A percentile compares a stretch with the other conserved stretches of the same genome.
Evolutionary conservation across 768 basidiomycete species (phyloP).

Genomic region (Mycena pura): DNA sequence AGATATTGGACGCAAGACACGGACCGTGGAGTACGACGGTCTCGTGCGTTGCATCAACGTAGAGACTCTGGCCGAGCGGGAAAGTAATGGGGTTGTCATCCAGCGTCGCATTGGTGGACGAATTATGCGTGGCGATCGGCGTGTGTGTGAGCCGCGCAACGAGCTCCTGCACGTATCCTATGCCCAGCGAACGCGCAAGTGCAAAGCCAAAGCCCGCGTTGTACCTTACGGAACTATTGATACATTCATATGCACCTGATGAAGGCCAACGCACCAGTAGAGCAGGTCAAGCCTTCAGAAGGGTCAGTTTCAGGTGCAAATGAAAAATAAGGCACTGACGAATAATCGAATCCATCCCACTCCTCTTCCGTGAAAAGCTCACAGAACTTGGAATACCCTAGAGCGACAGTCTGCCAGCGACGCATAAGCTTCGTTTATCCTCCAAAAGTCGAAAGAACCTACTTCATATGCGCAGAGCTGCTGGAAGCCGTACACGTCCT

Average conservation of each 20-base stretch:
- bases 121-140: constrained; percentile 72
- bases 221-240: constrained; percentile 51
- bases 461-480: constrained; percentile 89
- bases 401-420: constrained; percentile 74
- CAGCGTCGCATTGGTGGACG: constrained; percentile 85
- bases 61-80: constrained; percentile 74
- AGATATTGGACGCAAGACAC: constrained; percentile 28
- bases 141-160: constrained; percentile 83
- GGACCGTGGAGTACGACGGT: constrained; percentile 87
- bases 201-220: constrained; percentile 84
- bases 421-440: background rate
- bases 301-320: background rate
- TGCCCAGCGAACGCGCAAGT: constrained; percentile 74
- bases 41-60: constrained; percentile 92
- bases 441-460: constrained; percentile 15
- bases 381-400: constrained; percentile 93
- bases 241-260: constrained; percentile 3
- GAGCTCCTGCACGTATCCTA: constrained; percentile 85
- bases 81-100: constrained; percentile 72
- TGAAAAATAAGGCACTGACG: constrained; percentile 49
- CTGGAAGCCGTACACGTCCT: constrained; percentile 80
- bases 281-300: constrained; percentile 60
- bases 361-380: constrained; percentile 89
- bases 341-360: constrained; percentile 93
- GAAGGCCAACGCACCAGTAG: constrained; percentile 57